phyloP scores from a whole-genome alignment of 176 grass and related monocot genomes.

The Dactylis glomerata region DNA sequence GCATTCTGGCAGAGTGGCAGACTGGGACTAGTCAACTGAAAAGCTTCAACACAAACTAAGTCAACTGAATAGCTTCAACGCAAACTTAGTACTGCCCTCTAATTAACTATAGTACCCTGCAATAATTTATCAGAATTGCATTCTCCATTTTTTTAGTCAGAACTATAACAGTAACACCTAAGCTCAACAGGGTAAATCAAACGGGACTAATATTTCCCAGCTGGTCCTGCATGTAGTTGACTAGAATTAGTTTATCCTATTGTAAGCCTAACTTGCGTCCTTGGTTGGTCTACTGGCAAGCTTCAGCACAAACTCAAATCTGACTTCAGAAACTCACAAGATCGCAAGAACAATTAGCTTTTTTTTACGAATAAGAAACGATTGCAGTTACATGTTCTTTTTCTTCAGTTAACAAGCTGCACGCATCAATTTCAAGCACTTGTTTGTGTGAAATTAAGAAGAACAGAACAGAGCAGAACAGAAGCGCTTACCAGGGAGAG shows the following conservation, averaged over 20 bases:
- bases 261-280: background rate
- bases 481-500: slow-evolving; percentile 41
- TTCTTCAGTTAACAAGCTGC: background rate
- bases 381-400: background rate
- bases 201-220: background rate
- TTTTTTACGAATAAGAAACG: too few relatives aligned
- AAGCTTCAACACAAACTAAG: background rate
- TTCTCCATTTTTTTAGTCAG: background rate
- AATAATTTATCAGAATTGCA: background rate
- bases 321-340: background rate
- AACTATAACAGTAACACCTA: background rate
- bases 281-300: background rate
- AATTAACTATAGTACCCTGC: background rate
- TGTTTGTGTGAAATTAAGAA: background rate
- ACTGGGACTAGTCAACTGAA: background rate
- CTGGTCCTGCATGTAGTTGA: background rate
- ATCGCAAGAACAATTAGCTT: background rate
- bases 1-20: background rate
- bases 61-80: background rate
- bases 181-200: background rate
- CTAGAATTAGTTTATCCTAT: background rate
- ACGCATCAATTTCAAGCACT: background rate
- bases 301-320: background rate
- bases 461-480: background rate
- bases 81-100: background rate